Evolutionary conservation across 495 filamentous ascomycete genomes (phyloP).

Genomic region (Staphylotrichum tortipilum): DNA sequence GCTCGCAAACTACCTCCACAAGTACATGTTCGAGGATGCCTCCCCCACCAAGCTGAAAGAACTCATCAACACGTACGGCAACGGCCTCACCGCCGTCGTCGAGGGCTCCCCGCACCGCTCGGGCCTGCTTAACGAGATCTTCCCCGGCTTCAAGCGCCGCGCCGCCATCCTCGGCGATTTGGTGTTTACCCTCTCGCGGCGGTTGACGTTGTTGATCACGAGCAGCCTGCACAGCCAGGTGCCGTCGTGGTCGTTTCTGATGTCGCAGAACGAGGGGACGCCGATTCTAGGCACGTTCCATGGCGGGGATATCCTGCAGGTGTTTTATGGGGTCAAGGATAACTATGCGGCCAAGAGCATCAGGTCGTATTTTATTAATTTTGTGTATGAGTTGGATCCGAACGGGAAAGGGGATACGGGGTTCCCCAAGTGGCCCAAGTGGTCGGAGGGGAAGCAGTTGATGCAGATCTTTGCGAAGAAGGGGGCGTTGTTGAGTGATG

Average conservation of each 20-base stretch:
- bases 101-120: slow-evolving; percentile 59
- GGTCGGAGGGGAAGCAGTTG: not conserved
- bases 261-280: slow-evolving; percentile 59
- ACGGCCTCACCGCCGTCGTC: slow-evolving; percentile 24
- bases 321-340: slow-evolving; percentile 53
- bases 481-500: no score
- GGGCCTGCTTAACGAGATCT: slow-evolving; percentile 52
- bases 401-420: slow-evolving; percentile 28
- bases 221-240: slow-evolving; percentile 42
- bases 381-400: slow-evolving; percentile 56
- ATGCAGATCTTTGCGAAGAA: no score
- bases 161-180: slow-evolving; percentile 68
- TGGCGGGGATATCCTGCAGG: slow-evolving; percentile 54
- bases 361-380: slow-evolving; percentile 56
- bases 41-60: slow-evolving; percentile 34
- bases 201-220: slow-evolving; percentile 43
- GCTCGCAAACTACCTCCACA: slow-evolving; percentile 48
- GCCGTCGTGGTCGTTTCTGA: slow-evolving; percentile 61
- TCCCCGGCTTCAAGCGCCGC: slow-evolving; percentile 67
- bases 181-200: slow-evolving; percentile 55
- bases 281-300: slow-evolving; percentile 69
- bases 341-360: slow-evolving; percentile 52
- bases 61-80: slow-evolving; percentile 49
- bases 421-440: not conserved
- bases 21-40: slow-evolving; percentile 48